Evolutionary conservation across 78 protist genomes (phyloP), one percentile per base, ranked within the genome.

Genomic region (Pigoraptor vietnamica): DNA sequence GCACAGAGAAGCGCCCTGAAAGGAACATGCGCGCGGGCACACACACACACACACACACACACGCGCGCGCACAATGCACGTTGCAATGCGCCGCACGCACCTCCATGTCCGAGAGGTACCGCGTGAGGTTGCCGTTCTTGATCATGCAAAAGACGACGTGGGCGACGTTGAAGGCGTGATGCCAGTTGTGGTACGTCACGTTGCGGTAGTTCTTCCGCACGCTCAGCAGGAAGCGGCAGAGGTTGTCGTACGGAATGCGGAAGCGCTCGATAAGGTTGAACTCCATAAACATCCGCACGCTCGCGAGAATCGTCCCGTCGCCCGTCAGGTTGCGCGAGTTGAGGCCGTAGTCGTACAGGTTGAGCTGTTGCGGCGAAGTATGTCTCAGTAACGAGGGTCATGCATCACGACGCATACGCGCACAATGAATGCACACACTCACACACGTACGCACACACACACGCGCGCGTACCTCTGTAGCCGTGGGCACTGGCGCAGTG

Each of bases 101-200:
- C 67, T 48, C 67, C 6, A 48, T 6, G 29, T 48, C 67, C 29
- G 29, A 21, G 29, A 48, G 6, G 67, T 21, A 6, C 67, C 14
- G 6, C 67, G 6, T 48, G 67, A 14, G 29, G 67, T 14, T 48
- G 6, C 29, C 67, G 67, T 6, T 48, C 14, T 6, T 14, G 36
- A 24, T 25, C 24, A 83, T n/a, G 35, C 25, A 2, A 21, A 37
- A 87, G 25, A 39, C 1, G 35, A 23, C 0, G n/a, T 87, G 90
- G 21, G 81, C 56, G 81, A 87, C 90, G 25, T 24, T 38, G 56
- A 39, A 14, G 79, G 81, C 90, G 34, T 87, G 90, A 1, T 0
- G 1, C 40, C 40, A 87, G 34, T 87, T 87, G 90, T 87, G 90
- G 90, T 87, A 87, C 29, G 90, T 2, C 24, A 87, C 90, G 34